These are phyloP conservation scores for Ustilago trichophora DNA, from an alignment of 1,284 basidiomycete species.

Conservation along the genomic window DNA sequence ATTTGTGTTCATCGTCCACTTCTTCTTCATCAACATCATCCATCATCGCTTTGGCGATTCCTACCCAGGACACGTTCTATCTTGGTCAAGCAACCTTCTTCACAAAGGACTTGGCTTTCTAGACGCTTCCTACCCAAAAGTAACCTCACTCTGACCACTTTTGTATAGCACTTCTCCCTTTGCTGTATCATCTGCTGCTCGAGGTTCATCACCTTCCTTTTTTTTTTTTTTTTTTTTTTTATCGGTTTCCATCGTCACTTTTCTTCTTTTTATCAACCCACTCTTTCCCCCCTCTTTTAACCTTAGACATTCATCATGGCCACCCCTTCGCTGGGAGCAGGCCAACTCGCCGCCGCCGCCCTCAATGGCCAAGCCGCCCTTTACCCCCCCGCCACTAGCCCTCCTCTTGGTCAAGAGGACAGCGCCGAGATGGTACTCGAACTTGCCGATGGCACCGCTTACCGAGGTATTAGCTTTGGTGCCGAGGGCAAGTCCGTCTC, in stretches of 20 bases:
- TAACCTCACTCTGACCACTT: constrained; percentile 38
- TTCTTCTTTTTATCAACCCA: neutral
- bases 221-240: neutral
- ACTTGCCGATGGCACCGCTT: constrained; percentile 88
- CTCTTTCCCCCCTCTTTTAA: neutral
- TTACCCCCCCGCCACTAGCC: constrained; percentile 45
- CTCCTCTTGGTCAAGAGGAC: constrained; percentile 47
- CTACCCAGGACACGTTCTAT: neutral
- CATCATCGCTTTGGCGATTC: constrained; percentile 9
- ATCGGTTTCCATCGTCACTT: neutral
- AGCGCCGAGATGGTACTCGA: constrained; percentile 76
- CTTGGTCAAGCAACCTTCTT: too few species aligned
- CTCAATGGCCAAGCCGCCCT: constrained; percentile 28
- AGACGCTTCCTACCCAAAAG: constrained; percentile 33
- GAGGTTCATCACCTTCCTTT: constrained; percentile 39
- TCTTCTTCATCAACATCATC: constrained; percentile 13
- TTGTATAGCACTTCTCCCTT: neutral
- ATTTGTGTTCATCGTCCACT: constrained; percentile 45
- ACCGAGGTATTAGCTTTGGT: constrained; percentile 91
- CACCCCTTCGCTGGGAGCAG: constrained; percentile 53
- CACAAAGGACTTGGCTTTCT: too few species aligned
- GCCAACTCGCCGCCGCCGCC: constrained; percentile 38
- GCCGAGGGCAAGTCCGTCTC: constrained; percentile 88
- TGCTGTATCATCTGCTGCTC: constrained; percentile 14
- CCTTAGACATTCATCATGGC: constrained; percentile 27